These are phyloP conservation scores for Neurospora sp. DNA, from an alignment of 2,329 filamentous ascomycete genomes.

Conservation along the genomic window DNA sequence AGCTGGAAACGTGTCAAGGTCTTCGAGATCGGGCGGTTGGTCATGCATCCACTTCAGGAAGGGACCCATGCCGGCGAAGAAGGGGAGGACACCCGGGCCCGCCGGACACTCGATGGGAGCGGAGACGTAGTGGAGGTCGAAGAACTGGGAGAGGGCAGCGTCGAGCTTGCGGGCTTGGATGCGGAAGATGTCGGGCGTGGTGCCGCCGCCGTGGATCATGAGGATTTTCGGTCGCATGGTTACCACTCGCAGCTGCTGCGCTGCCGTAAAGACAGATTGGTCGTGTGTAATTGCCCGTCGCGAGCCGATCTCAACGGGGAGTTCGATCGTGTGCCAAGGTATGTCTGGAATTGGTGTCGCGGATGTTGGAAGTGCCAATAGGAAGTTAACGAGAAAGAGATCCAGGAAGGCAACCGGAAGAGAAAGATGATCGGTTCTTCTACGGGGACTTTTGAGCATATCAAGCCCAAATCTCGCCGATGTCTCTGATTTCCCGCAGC, in stretches of 20 bases:
- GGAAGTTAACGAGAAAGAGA: not conserved
- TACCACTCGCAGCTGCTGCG: fast-evolving
- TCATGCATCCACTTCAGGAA: conserved; percentile 26
- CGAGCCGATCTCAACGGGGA: not conserved
- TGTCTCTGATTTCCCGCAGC: not conserved
- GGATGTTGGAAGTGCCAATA: not conserved
- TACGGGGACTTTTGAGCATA: not conserved
- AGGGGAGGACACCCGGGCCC: conserved; percentile 27
- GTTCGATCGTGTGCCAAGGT: not conserved
- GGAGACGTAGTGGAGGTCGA: conserved; percentile 27
- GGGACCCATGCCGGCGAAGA: conserved; percentile 25
- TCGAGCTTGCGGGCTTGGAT: conserved; percentile 26
- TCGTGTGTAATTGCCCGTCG: not conserved
- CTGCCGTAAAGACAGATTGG: fast-evolving
- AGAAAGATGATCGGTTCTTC: not conserved
- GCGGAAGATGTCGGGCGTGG: conserved; percentile 26
- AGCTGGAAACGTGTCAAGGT: not conserved
- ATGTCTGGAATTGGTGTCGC: not conserved
- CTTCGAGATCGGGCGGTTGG: conserved; percentile 5
- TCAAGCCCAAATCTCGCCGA: not conserved
- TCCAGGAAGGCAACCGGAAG: not conserved
- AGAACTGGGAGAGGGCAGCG: conserved; percentile 21
- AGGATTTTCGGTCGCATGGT: conserved; percentile 19
- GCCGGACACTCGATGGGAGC: conserved; percentile 21
- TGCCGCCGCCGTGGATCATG: conserved; percentile 31